These are phyloP conservation scores for Parastagonospora nodorum DNA, from an alignment of 2,329 filamentous ascomycete genomes.

Conservation along the genomic window DNA sequence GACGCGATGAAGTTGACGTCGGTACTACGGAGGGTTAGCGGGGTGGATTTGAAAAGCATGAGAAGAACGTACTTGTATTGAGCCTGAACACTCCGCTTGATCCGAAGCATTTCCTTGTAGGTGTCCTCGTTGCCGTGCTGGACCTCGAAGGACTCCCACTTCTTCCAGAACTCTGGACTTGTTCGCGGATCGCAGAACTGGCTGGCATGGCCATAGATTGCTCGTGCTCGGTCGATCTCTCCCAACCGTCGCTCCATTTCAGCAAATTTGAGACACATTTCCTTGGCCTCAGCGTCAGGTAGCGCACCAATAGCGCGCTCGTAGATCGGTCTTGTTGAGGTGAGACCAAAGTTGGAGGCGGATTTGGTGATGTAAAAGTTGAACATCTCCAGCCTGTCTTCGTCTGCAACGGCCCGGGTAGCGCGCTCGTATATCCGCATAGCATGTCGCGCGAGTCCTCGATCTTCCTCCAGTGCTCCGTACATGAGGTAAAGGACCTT, in stretches of 20 bases:
- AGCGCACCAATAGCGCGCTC: slow-evolving; percentile 93
- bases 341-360: slow-evolving; percentile 94
- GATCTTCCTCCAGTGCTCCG: slow-evolving; percentile 93
- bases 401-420: slow-evolving; percentile 90
- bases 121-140: slow-evolving; percentile 99
- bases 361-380: slow-evolving; percentile 99
- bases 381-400: slow-evolving; percentile 96
- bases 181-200: slow-evolving; percentile 97
- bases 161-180: slow-evolving; percentile 88
- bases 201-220: slow-evolving; percentile 94
- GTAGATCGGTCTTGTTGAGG: slow-evolving; percentile 93
- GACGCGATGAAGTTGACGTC: slow-evolving; percentile 98
- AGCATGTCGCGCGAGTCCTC: slow-evolving; percentile 89
- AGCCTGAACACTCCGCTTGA: slow-evolving; percentile 96
- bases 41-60: neutral
- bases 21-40: slow-evolving; percentile 62
- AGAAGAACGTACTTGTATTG: slow-evolving; percentile 77
- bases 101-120: slow-evolving; percentile 97
- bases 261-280: slow-evolving; percentile 99
- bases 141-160: slow-evolving; percentile 97
- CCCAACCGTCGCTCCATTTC: slow-evolving; percentile 92
- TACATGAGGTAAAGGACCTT: slow-evolving; percentile 98
- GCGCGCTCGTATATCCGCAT: slow-evolving; percentile 99
- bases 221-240: slow-evolving; percentile 91
- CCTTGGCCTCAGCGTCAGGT: slow-evolving; percentile 88